phyloP scores from a whole-genome alignment of 2,329 filamentous ascomycete species.

The Claviceps sp. region DNA sequence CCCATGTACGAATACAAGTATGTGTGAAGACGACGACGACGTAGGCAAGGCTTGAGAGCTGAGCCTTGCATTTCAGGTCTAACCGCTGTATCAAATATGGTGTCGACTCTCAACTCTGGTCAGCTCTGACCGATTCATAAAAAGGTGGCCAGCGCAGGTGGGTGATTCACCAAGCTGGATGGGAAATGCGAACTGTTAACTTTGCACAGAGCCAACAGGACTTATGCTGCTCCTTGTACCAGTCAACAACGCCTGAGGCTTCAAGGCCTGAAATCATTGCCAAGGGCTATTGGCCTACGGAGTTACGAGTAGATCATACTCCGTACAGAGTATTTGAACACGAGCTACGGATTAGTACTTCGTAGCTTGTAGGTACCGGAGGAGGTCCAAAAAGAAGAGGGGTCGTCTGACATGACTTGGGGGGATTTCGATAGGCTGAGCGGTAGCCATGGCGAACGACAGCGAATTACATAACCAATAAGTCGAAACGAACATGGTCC shows the following conservation, averaged over 20 bases:
- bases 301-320: background rate
- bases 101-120: background rate
- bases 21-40: background rate
- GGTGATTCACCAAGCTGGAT: background rate
- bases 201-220: background rate
- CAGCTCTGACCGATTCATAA: background rate
- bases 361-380: background rate
- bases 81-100: background rate
- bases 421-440: background rate
- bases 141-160: background rate
- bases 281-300: slow-evolving; percentile 1
- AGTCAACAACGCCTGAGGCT: slow-evolving; percentile 1
- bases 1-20: background rate
- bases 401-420: background rate
- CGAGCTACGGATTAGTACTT: background rate
- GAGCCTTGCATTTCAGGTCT: background rate
- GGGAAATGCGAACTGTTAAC: background rate
- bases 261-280: background rate
- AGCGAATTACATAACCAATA: background rate
- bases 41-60: background rate
- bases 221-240: background rate
- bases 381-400: background rate
- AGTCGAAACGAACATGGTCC: background rate
- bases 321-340: background rate
- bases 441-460: background rate